Evolutionary conservation across 352 stramenopile species (phyloP).

Genomic region (Plasmopara viticola): DNA sequence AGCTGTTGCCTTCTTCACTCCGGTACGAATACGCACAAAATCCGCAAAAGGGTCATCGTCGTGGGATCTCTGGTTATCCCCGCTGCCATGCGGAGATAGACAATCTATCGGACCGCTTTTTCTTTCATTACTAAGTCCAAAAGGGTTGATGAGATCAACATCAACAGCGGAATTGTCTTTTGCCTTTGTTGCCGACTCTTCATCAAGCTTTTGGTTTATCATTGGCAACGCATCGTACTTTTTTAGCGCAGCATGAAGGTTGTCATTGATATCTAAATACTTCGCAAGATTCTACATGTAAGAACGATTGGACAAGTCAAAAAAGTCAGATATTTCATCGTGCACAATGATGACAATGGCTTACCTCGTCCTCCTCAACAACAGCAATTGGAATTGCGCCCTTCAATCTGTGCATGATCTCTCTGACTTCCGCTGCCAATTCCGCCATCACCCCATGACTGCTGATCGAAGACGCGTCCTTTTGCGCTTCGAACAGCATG

Average conservation of each 20-base stretch:
- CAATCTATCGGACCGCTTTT: slow-evolving; percentile 3
- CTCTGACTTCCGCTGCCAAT: slow-evolving; percentile 46
- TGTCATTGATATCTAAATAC: slow-evolving; percentile 68
- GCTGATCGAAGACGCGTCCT: slow-evolving; percentile 32
- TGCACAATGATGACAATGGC: not conserved
- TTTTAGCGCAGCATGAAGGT: slow-evolving; percentile 46
- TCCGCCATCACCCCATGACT: slow-evolving; percentile 64
- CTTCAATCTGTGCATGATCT: slow-evolving; percentile 60
- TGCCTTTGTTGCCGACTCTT: slow-evolving; percentile 5
- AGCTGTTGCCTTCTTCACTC: slow-evolving; percentile 14
- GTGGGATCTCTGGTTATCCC: slow-evolving; percentile 29
- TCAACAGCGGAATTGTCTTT: too few relatives aligned
- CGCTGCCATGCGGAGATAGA: slow-evolving; percentile 14
- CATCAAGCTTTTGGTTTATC: slow-evolving; percentile 22
- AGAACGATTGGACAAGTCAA: slow-evolving; percentile 1
- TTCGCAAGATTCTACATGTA: slow-evolving; percentile 52
- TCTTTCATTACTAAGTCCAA: slow-evolving; percentile 1
- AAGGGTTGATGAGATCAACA: slow-evolving; percentile 24
- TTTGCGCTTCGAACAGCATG: slow-evolving; percentile 67
- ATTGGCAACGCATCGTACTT: slow-evolving; percentile 42
- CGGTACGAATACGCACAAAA: slow-evolving; percentile 43
- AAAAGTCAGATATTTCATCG: too few relatives aligned
- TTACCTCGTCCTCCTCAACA: slow-evolving; percentile 41
- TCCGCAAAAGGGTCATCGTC: slow-evolving; percentile 58
- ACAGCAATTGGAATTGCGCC: slow-evolving; percentile 56